Conservation (phyloP, 805 yeast species). For the Candida railenensis region DNA sequence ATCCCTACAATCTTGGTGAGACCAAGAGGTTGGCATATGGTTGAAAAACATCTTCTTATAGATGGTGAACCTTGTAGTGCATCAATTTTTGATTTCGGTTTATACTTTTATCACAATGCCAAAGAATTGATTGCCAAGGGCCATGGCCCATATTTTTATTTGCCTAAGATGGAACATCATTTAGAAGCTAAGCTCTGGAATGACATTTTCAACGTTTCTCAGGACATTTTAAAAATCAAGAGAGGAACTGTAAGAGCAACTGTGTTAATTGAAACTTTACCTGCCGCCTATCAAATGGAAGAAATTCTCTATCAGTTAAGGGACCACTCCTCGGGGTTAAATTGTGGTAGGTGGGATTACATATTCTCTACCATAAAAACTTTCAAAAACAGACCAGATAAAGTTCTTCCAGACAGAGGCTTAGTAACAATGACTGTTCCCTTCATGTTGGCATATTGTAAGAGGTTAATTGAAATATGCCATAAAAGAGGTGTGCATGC, state of each 20-base stretch:
- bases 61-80: constrained; percentile 20
- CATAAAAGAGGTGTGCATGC: constrained; percentile 82
- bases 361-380: constrained; percentile 79
- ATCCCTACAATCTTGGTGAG: constrained; percentile 18
- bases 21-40: constrained; percentile 25
- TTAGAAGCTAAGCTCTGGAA: constrained; percentile 83
- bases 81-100: constrained; percentile 19
- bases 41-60: constrained; percentile 17
- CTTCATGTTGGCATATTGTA: constrained; percentile 77
- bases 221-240: constrained; percentile 64
- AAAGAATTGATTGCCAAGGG: constrained; percentile 59
- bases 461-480: constrained; percentile 68
- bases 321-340: constrained; percentile 75
- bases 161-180: constrained; percentile 87
- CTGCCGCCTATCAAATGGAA: constrained; percentile 85
- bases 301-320: constrained; percentile 77
- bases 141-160: constrained; percentile 76
- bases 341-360: constrained; percentile 91
- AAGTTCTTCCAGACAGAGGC: constrained; percentile 75
- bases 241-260: constrained; percentile 83
- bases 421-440: constrained; percentile 80
- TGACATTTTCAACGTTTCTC: constrained; percentile 73
- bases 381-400: constrained; percentile 64
- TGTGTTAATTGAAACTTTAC: constrained; percentile 78
- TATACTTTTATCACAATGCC: constrained; percentile 61